Percentiles rank a stretch among this genome's conserved stretches.
phyloP scores from a whole-genome alignment of 2,329 filamentous ascomycete species.

The Trichoderma asperellum region DNA sequence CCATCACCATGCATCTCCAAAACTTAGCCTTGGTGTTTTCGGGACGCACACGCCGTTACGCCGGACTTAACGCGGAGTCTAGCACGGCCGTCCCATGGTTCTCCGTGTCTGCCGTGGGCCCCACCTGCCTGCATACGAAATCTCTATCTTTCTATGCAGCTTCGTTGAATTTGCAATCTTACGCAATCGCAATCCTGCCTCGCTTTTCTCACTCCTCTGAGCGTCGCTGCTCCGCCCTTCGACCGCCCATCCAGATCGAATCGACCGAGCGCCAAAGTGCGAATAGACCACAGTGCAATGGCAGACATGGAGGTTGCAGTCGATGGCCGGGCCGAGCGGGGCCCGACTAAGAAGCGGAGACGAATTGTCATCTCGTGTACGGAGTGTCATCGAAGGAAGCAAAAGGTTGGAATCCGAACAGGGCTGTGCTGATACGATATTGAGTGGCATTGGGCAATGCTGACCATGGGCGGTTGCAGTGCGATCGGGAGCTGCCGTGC shows the following conservation, averaged over 20 bases:
- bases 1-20: background rate
- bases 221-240: background rate
- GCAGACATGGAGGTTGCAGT: slow-evolving; percentile 20
- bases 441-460: background rate
- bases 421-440: background rate
- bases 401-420: slow-evolving; percentile 51
- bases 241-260: background rate
- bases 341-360: slow-evolving; percentile 59
- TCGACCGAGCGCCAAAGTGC: background rate
- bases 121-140: background rate
- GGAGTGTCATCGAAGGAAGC: slow-evolving; percentile 67
- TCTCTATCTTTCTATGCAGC: background rate
- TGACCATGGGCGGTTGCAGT: slow-evolving; percentile 43
- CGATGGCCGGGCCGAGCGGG: slow-evolving; percentile 31
- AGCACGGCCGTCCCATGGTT: background rate
- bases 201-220: background rate
- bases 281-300: slow-evolving; percentile 21
- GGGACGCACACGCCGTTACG: background rate
- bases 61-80: slow-evolving; percentile 22
- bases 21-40: background rate
- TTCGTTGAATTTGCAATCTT: background rate
- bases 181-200: background rate
- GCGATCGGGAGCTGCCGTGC: slow-evolving; percentile 63
- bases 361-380: slow-evolving; percentile 66
- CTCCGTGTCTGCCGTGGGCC: slow-evolving; percentile 3